Base-by-base conservation (phyloP, 345 rosid species). In the Zanthoxylum bungeanum region DNA sequence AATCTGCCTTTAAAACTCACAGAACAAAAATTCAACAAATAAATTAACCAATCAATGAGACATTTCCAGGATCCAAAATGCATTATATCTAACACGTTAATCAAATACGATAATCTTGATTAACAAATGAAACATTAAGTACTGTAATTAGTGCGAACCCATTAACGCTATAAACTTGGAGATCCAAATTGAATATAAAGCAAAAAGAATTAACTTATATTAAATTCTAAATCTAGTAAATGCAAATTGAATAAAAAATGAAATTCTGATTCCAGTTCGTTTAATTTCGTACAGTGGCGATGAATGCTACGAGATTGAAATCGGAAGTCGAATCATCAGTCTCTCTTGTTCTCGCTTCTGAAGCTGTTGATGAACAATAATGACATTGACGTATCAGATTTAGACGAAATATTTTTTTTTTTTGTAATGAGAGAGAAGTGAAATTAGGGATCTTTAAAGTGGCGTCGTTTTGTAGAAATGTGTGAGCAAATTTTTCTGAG, bases 1-100 rank as follows among this genome's bases (percentile, higher is more conserved):
- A 9, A 55, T 78, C 86, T 80, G 86, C 73, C 80, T 59, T 73
- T 22, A 1, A 44, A 44, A 61, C 31, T 28, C 55, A 2, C 56
- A 59, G 60, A 73, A 40, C 12, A 44, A 58, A 31, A 71, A 10
- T 24, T 42, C 63, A 70, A 37, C 24, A 64, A 39, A 44, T 9
- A 58, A 58, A 22, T 19, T 24, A 25, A 60, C 53, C 69, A 53
- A 22, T 33, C 31, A 55, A 21, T 30, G 57, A 72, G 52, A 37
- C 72, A 24, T 42, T 70, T 21, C 34, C 19, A 39, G 28, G 66
- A 78, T 52, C 64, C 53, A 69, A 42, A 51, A 31, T 57, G 67
- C 17, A 22, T 7, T 2, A 14, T 14, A 27, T 63, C 31, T 69
- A 30, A 39, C 14, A 58, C 65, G 53, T 39, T 12, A 65, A 59